Evolutionary conservation across 73 alveolate species (phyloP), one percentile per base, ranked within the genome.

Genomic region (Tetrahymena thermophila): DNA sequence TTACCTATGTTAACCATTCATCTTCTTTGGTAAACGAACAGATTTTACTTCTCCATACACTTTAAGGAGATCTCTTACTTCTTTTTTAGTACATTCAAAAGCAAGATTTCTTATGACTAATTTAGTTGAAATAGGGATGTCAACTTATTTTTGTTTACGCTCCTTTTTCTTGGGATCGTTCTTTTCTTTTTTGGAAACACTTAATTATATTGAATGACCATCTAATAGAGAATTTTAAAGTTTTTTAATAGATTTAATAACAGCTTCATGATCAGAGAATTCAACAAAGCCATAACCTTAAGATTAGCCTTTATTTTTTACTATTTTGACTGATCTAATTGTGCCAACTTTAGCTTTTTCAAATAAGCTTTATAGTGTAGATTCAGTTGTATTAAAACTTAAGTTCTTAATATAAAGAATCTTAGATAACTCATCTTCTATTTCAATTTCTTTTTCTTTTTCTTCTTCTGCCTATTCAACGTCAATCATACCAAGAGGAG

Each of bases 221-320:
- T 98, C 99, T 31, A 99, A 94, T 43, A 98, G 93, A 13, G 97
- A 96, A 35, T 98, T 98, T 93, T 99, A 98, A 93, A 99, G 95
- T 84, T 98, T 97, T 96, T 98, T 98, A 58, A 98, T 89, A 10
- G 99, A 99, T 96, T 98, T 99, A 56, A 96, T 94, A 35, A 99
- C 99, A 94, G 94, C 95, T 95, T 98, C 98, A 93, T 97, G 98
- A 84, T 94, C 97, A 50, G 96, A 98, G 58, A 98, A 96, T 96
- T 99, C 99, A 23, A 98, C 98, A 94, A 99, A 99, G 35, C 99
- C 99, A 96, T 96, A 99, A 15, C 99, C 99, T 83, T 98, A 96
- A 35, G 99, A 98, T 15, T 95, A 97, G 84, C 98, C 98, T 93
- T 96, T 97, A 94, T 95, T 98, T 50, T 95, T 97, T 7, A 98